Evolutionary conservation across 768 basidiomycete genomes (phyloP).

Genomic region (Phylloporus sp.): DNA sequence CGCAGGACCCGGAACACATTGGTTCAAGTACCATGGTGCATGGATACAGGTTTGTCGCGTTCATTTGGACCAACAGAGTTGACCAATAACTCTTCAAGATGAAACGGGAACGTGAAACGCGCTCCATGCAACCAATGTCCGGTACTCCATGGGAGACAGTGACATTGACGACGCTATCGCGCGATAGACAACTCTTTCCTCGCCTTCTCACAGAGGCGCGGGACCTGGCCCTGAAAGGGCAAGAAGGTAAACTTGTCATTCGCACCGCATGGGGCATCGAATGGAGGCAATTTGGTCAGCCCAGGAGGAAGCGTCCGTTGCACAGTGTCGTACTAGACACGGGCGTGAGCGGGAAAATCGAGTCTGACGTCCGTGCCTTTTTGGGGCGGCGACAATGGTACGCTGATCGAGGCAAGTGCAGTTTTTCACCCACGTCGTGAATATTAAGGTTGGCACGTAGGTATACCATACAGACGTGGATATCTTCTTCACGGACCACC

Average conservation of each 20-base stretch:
- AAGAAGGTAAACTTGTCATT: constrained; percentile 93
- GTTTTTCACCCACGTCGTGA: background rate
- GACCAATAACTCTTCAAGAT: constrained; percentile 48
- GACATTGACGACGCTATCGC: constrained; percentile 85
- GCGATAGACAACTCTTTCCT: constrained; percentile 79
- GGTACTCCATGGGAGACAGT: constrained; percentile 98
- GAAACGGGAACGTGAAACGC: constrained; percentile 90
- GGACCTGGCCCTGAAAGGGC: constrained; percentile 74
- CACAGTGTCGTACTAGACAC: constrained; percentile 83
- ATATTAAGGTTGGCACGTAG: constrained; percentile 37
- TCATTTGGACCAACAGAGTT: background rate
- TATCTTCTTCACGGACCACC: constrained; percentile 95
- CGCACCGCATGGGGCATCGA: constrained; percentile 96
- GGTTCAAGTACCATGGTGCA: constrained; percentile 80
- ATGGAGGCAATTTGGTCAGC: constrained; percentile 94
- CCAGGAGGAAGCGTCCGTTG: constrained; percentile 79
- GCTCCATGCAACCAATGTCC: constrained; percentile 85
- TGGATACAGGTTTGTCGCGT: constrained; percentile 87
- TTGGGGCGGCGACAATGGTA: constrained; percentile 88
- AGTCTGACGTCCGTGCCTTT: constrained; percentile 76
- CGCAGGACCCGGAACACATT: constrained; percentile 92
- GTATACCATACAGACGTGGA: constrained; percentile 94
- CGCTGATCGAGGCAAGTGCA: constrained; percentile 77
- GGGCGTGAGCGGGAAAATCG: constrained; percentile 82
- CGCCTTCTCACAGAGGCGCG: constrained; percentile 82